Percentiles rank a stretch among this genome's conserved stretches.
These are phyloP conservation scores for Tricholoma terreum DNA, from an alignment of 768 basidiomycete species.

Conservation along the genomic window DNA sequence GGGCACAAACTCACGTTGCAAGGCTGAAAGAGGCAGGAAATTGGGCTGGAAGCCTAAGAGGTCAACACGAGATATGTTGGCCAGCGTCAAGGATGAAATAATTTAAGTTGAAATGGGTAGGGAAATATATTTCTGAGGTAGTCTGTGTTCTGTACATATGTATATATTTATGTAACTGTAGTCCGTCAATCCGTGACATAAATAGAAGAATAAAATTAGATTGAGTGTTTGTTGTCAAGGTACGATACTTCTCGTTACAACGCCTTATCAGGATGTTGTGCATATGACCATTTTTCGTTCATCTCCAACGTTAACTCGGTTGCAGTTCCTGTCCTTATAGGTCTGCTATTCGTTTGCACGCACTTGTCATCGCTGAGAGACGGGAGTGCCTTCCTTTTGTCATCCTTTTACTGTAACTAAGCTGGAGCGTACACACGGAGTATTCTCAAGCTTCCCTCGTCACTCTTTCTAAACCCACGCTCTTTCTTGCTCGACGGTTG, in stretches of 20 bases:
- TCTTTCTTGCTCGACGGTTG: background rate
- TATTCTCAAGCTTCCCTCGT: constrained; percentile 6
- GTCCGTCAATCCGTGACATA: background rate
- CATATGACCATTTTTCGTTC: background rate
- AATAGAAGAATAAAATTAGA: background rate
- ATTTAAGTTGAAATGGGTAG: background rate
- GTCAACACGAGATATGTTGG: constrained; percentile 47
- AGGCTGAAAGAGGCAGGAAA: constrained; percentile 36
- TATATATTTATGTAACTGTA: no score
- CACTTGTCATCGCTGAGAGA: background rate
- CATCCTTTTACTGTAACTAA: background rate
- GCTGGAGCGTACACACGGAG: background rate
- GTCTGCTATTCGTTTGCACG: constrained; percentile 1
- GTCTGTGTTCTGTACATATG: no score
- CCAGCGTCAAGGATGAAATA: constrained; percentile 35
- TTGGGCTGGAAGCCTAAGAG: constrained; percentile 54
- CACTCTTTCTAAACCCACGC: constrained; percentile 14
- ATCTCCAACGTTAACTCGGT: background rate
- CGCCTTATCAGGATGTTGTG: background rate
- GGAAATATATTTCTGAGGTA: no score
- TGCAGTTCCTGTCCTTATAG: background rate
- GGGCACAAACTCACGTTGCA: constrained; percentile 44
- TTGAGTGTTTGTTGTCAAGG: background rate
- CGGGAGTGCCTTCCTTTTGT: background rate
- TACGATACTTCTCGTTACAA: no score